Conservation (phyloP, 305 asterid genomes). For the Fraxinus ornus region DNA sequence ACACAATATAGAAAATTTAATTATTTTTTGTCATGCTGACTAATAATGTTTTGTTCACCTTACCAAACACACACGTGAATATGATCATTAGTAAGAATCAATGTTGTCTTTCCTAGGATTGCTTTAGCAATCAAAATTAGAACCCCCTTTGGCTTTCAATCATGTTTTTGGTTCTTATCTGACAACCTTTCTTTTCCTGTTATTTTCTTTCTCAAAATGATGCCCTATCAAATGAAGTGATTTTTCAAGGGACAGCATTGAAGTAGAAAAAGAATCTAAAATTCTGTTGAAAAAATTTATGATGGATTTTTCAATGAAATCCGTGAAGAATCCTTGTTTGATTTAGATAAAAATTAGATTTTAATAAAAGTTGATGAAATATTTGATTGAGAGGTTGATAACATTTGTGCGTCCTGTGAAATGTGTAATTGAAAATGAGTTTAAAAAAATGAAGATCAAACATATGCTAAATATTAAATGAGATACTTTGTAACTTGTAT, state of each 20-base stretch:
- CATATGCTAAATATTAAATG: background rate
- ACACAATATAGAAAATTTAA: background rate
- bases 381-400: background rate
- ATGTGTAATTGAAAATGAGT: background rate
- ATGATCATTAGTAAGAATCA: background rate
- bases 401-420: background rate
- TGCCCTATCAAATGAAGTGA: background rate
- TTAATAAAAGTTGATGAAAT: too few relatives aligned
- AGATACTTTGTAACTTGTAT: background rate
- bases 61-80: background rate
- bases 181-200: background rate
- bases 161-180: background rate
- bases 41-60: background rate
- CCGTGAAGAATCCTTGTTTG: background rate
- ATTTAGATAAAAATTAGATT: background rate
- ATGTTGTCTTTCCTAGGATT: background rate
- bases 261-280: background rate
- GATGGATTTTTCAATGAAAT: background rate
- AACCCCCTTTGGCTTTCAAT: background rate
- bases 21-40: background rate
- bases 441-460: too few relatives aligned
- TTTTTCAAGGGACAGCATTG: background rate
- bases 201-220: background rate
- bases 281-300: background rate
- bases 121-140: background rate